Base-by-base conservation (phyloP, 148 eudicot genomes). In the Hydrangea macrophylla region DNA sequence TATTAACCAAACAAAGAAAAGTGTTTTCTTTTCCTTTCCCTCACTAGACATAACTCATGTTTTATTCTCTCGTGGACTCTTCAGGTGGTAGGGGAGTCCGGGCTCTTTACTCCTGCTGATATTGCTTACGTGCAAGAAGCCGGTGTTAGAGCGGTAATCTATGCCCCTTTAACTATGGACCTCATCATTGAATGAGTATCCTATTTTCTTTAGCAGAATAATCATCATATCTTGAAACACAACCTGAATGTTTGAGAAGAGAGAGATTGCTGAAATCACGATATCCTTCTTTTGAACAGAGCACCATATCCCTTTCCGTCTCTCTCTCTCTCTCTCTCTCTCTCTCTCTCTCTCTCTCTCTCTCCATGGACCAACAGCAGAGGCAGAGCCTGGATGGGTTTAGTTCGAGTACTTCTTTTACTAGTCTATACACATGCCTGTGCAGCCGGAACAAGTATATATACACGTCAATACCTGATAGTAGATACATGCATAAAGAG, bases 51-150 rank as follows among this genome's bases (percentile, higher is more conserved):
- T n/a, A n/a, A n/a, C n/a, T n/a, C n/a, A n/a, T 37, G 17, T 37
- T 62, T 9, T 9, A 22, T 0, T 37, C 25, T 45, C 58, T 70
- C 23, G 55, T 33, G 23, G 63, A 62, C 20, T 72, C 60, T 80
- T 69, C 74, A 93, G 98, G 89, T 93, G 82, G 96, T 93, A 65
- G 92, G 98, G 73, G 98, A 93, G 78, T 90, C 96, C 65, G 98
- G 95, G 66, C 82, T 93, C 37, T 88, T 93, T 57, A 90, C 96
- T 64, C 98, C 98, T 35, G 90, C 77, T 69, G 98, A 93, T 85
- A 82, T 93, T 79, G 89, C 86, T 53, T 90, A 77, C 74, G 96
- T 90, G n/a, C 98, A 93, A 78, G 95, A 88, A 73, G 88, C 92
- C 64, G 98, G 98, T 32, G 95, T 86, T 40, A 82, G 79, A 85